Evolutionary conservation across 352 stramenopile species (phyloP), one percentile per base, ranked within the genome.

Genomic region (Globisporangium parvum): DNA sequence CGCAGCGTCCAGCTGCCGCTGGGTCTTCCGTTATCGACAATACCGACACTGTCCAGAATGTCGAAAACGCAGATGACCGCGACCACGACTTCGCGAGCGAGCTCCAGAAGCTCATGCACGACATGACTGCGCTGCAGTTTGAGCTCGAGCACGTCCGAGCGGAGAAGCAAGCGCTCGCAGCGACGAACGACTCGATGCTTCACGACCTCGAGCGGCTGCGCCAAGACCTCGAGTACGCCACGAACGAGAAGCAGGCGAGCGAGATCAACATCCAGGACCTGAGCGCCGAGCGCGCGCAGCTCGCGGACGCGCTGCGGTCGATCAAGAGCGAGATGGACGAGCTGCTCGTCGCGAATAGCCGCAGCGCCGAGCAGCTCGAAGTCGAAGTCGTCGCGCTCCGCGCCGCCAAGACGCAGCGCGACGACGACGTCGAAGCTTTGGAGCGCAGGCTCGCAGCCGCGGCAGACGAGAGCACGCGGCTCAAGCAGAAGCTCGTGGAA

Each of bases 371-470:
- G 6, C 55, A 21, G 0, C 55, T 87, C 21, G 71, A 85, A 59
- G 60, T 62, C 14, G 75, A 81, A 51, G 20, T 77, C 11, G 65
- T 72, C 21, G 59, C 80, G 48, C 35, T 84, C 68, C 63, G 76
- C 56, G 52, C 72, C 65, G 51, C 67, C 55, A 60, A 69, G 21
- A 63, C 54, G 8, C 69, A 68, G 20, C 48, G 70, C 39, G 64
- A 45, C 6, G 52, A n/a, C 4, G 66, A 81, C 23, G 55, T 73
- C 26, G 59, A 61, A 45, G 35, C 57, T 41, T 50, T 86, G 5
- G 59, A 74, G 21, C 57, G 71, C 40, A 66, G 47, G 3, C 69
- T 80, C 28, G 58, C 72, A 35, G 40, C 53, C 17, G 57, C 76
- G 6, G 52, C 39, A 5, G 55, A 63, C 31, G 64, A 84, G 48